Base-by-base conservation (phyloP, 345 rosid genomes). In the Ceriops tagal region DNA sequence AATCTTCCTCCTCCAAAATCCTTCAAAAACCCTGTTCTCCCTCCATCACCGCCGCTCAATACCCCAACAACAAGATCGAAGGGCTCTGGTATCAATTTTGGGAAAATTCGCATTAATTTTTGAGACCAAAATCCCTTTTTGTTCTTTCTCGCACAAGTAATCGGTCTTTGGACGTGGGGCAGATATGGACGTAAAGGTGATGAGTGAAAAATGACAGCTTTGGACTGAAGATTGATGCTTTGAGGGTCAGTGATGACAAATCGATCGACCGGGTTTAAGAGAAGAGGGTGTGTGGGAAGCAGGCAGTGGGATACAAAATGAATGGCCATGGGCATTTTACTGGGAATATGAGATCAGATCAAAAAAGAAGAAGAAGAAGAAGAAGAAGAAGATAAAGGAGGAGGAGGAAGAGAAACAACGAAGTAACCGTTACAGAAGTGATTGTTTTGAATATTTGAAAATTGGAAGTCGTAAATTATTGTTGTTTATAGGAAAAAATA, bases 31-130 rank as follows among this genome's bases (percentile, higher is more conserved):
- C 75, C 76, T 5, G 18, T 59, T n/a, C 73, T 76, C 0, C 80
- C 76, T 5, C 86, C 82, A 64, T 68, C 79, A 8, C 70, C 81
- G 31, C 74, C 81, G 7, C 43, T 56, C 3, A 82, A 70, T 77
- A 71, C 83, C 18, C 52, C 75, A 1, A 80, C 32, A 26, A 82
- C 35, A 51, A 76, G 16, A 76, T 71, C 76, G 62, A 80, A 35
- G 4, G 88, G 92, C 28, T 69, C 84, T n/a, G 88, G 71, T 13
- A 77, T 24, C 57, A 80, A 53, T 58, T 85, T 71, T 60, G 86
- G 78, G 59, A 79, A 58, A 43, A 74, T 24, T 61, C 47, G 72
- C 5, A 16, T 30, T 5, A 74, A 65, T 58, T 64, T 75, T 63
- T 32, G 71, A 68, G 68, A 76, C 66, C 83, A 83, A 62, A 73